A percentile compares a stretch with the other conserved stretches of the same genome.
These are phyloP conservation scores for Podospora tetraspora DNA, from an alignment of 495 filamentous ascomycete species.

Conservation along the genomic window DNA sequence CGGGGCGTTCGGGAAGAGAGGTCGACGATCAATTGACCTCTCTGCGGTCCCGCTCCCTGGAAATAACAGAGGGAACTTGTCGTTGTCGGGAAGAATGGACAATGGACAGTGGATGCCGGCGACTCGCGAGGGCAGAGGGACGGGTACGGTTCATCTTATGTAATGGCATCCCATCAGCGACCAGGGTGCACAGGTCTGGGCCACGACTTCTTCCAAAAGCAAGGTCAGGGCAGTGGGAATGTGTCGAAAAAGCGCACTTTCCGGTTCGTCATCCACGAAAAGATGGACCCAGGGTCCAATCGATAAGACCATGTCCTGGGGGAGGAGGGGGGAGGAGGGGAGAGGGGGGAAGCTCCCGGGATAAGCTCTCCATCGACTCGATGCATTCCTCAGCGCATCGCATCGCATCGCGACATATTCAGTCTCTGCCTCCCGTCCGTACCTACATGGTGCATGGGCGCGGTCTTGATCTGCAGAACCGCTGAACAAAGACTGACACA, in stretches of 20 bases:
- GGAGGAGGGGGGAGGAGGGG: background rate
- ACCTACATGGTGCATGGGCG: background rate
- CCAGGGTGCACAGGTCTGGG: background rate
- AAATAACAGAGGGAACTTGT: background rate
- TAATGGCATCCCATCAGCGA: background rate
- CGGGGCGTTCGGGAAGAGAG: background rate
- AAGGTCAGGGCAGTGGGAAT: background rate
- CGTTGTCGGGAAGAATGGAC: background rate
- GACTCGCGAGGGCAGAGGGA: background rate
- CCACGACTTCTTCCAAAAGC: background rate
- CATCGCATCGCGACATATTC: background rate
- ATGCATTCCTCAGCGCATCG: background rate
- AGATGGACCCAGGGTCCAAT: background rate
- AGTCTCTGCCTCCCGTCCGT: background rate
- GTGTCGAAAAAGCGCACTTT: slow-evolving; percentile 2
- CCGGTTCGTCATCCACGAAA: background rate
- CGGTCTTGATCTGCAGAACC: background rate
- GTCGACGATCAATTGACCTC: background rate
- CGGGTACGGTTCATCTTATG: background rate
- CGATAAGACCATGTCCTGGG: background rate
- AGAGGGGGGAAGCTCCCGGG: background rate
- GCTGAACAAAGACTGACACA: background rate
- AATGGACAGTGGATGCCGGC: background rate
- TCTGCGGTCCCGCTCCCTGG: background rate
- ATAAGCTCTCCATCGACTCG: slow-evolving; percentile 1